Evolutionary conservation across 1,284 basidiomycete genomes (phyloP).

Genomic region (Phaffia rhodozyma): DNA sequence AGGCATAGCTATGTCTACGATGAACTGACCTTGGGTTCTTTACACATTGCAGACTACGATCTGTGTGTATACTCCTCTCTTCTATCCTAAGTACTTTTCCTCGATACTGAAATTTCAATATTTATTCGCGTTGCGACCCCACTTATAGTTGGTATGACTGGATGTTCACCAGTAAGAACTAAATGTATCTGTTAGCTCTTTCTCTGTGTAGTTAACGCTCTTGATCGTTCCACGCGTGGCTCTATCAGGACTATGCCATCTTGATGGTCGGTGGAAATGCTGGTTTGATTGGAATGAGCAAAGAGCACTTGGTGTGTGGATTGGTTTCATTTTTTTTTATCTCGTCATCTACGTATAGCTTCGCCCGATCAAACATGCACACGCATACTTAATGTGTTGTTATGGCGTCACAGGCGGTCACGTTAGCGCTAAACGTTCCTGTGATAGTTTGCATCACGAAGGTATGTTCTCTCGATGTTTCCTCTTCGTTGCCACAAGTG

Average conservation of each 20-base stretch:
- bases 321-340: background rate
- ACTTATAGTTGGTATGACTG: slow-evolving; percentile 10
- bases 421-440: slow-evolving; percentile 83
- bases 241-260: slow-evolving; percentile 87
- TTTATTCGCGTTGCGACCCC: background rate
- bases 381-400: background rate
- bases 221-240: slow-evolving; percentile 41
- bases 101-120: background rate
- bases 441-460: slow-evolving; percentile 92
- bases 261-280: slow-evolving; percentile 96
- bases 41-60: slow-evolving; percentile 8
- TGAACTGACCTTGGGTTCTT: background rate
- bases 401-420: slow-evolving; percentile 40
- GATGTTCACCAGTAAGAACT: background rate
- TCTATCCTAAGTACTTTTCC: background rate
- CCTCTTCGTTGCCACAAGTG: background rate
- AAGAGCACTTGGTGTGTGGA: slow-evolving; percentile 35
- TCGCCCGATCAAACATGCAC: no score
- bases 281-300: slow-evolving; percentile 89
- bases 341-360: no score
- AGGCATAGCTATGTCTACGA: background rate
- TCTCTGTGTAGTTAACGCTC: background rate
- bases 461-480: slow-evolving; percentile 36
- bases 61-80: background rate
- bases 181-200: no score